A percentile compares a stretch with the other conserved stretches of the same genome.
Conservation (phyloP, 306 rosid genomes). For the Coriaria nepalensis region DNA sequence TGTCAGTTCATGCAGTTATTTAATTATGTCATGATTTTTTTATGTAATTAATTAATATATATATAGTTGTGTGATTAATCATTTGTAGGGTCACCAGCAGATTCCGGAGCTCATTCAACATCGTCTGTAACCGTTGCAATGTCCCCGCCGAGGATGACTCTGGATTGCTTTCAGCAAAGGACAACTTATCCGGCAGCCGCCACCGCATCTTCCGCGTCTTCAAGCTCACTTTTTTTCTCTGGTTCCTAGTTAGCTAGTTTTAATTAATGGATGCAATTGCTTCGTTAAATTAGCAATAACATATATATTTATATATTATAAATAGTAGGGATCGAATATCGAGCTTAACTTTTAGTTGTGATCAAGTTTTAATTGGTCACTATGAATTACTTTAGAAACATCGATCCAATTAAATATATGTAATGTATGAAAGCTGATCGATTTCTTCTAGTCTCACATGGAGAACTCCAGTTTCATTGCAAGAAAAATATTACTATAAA, state of each 20-base stretch:
- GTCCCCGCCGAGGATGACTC: conserved; percentile 54
- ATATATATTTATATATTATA: no score
- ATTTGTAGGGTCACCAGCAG: conserved; percentile 49
- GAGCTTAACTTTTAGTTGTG: no score
- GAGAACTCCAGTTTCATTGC: no score
- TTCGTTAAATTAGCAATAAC: neutral
- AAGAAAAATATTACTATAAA: no score
- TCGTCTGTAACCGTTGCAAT: conserved; percentile 77
- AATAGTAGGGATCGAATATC: no score
- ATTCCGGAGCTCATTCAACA: conserved; percentile 43
- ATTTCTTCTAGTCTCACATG: no score
- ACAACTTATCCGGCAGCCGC: conserved; percentile 28
- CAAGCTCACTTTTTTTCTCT: conserved; percentile 64
- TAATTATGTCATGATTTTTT: no score
- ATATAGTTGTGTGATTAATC: neutral
- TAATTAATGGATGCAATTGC: neutral
- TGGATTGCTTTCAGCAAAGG: conserved; percentile 57
- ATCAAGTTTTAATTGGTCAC: no score
- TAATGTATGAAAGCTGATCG: no score
- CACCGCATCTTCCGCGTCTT: conserved; percentile 37
- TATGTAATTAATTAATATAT: neutral
- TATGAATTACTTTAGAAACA: no score
- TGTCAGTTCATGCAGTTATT: no score
- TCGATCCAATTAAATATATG: no score
- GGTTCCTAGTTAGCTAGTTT: conserved; percentile 12